These are phyloP conservation scores for Coprinopsis cinerea DNA, from an alignment of 768 basidiomycete species.

Conservation along the genomic window DNA sequence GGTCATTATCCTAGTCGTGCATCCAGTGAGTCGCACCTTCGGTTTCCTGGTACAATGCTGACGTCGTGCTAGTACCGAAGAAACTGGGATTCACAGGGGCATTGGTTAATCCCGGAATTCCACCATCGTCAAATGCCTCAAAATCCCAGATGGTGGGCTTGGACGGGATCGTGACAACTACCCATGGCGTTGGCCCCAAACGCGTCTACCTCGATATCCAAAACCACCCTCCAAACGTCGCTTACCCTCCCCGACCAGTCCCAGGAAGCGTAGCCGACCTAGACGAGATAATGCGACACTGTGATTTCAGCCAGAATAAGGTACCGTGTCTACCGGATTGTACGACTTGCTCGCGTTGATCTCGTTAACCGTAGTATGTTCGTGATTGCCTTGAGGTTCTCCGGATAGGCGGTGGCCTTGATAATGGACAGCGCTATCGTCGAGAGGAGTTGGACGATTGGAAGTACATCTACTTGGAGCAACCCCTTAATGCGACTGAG, in stretches of 20 bases:
- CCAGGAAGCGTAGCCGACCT: constrained; percentile 82
- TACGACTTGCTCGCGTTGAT: constrained; percentile 8
- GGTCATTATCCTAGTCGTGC: constrained; percentile 81
- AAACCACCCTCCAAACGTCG: constrained; percentile 50
- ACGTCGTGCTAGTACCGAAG: constrained; percentile 47
- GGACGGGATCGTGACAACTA: constrained; percentile 37
- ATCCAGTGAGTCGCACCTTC: constrained; percentile 53
- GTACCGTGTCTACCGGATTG: constrained; percentile 27
- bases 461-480: constrained; percentile 77
- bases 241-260: constrained; percentile 81
- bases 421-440: constrained; percentile 66
- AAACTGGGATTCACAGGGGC: constrained; percentile 50
- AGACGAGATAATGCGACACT: constrained; percentile 81
- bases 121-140: constrained; percentile 44
- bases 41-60: neutral
- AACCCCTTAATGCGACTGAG: constrained; percentile 27
- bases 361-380: constrained; percentile 57
- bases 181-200: constrained; percentile 66
- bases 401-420: constrained; percentile 77
- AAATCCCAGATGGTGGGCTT: constrained; percentile 41
- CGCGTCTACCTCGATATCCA: constrained; percentile 71
- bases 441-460: constrained; percentile 69
- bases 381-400: constrained; percentile 91
- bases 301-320: constrained; percentile 74
- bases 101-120: constrained; percentile 65